Evolutionary conservation across 768 basidiomycete genomes (phyloP), one percentile per base, ranked within the genome.

Genomic region (Pleurotus salmoneostramineus): DNA sequence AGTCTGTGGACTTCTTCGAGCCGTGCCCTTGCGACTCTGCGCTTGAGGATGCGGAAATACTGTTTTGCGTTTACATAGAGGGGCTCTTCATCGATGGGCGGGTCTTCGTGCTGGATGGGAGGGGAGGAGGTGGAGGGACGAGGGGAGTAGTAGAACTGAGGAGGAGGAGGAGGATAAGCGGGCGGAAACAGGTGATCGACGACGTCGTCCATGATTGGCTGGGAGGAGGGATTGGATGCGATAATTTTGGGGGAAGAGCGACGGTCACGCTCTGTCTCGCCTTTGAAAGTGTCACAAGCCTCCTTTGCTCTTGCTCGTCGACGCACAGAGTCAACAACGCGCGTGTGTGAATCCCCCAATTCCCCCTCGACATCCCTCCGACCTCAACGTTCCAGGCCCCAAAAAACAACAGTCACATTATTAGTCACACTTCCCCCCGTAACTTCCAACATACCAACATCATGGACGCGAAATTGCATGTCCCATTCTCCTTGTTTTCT

Each of bases 31-130:
- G 96, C 95, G 63, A 91, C 83, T 57, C 97, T 83, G 61, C 97
- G 83, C 77, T 98, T 98, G 72, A 99, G 83, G 66, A 99, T 98
- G 69, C 97, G 91, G 66, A 95, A 94, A 71, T 98, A 99, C 74
- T 99, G 97, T 70, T 99, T 99, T 59, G 97, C 96, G 66, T 99
- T 99, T 59, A 99, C 97, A 75, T 98, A 98, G 64, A 99, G 87
- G 31, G 97, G 96, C 71, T 99, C 96, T 62, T 98, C 95, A 74
- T 98, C 95, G 65, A 92, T 80, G 72, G 71, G 68, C 58, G 68
- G 67, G 36, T 70, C 65, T 49, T 68, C 65, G 36, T 17, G 5
- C 37, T 55, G 5, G 57, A 63, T 66, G 63, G 11, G 63, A 31
- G 60, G 62, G 61, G 21, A 27, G 21, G 52, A 42, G 5, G 52